These are phyloP conservation scores for Sporothrix phasma DNA, from an alignment of 2,329 filamentous ascomycete species.

Conservation along the genomic window DNA sequence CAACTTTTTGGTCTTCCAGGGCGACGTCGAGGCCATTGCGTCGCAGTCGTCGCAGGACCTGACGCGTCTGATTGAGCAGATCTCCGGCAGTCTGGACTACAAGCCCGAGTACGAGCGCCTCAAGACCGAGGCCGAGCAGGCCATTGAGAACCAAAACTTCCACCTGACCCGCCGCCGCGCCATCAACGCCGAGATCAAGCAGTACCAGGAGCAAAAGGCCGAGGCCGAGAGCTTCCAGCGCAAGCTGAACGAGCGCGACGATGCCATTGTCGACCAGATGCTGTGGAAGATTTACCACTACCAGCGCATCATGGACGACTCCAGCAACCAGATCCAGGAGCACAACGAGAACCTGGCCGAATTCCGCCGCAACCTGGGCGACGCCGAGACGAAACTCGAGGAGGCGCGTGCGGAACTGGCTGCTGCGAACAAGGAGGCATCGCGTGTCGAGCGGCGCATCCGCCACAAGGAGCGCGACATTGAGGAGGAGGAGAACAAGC, in stretches of 20 bases:
- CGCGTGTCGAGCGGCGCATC: conserved; percentile 73
- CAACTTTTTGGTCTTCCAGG: conserved; percentile 97
- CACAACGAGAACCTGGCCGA: conserved; percentile 94
- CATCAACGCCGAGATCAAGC: conserved; percentile 96
- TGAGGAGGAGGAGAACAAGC: conserved; percentile 72
- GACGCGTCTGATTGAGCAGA: conserved; percentile 90
- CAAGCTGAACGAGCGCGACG: conserved; percentile 82
- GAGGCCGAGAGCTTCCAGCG: conserved; percentile 89
- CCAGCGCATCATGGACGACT: conserved; percentile 86
- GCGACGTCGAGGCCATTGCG: conserved; percentile 93
- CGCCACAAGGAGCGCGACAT: conserved; percentile 78
- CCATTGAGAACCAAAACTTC: conserved; percentile 77
- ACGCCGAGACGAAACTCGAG: conserved; percentile 71
- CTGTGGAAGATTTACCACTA: conserved; percentile 96
- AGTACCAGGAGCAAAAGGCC: conserved; percentile 92
- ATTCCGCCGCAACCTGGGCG: conserved; percentile 75
- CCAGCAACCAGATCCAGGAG: conserved; percentile 78
- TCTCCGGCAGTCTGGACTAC: conserved; percentile 89
- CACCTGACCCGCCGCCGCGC: conserved; percentile 82
- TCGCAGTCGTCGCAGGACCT: conserved; percentile 90
- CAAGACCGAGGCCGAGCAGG: conserved; percentile 78
- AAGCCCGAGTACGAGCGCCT: conserved; percentile 88
- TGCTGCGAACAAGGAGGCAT: conserved; percentile 63
- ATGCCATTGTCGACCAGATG: conserved; percentile 84
- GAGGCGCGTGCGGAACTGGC: conserved; percentile 76